Conservation (phyloP, 1,284 basidiomycete species). For the Apiotrichum domesticum region DNA sequence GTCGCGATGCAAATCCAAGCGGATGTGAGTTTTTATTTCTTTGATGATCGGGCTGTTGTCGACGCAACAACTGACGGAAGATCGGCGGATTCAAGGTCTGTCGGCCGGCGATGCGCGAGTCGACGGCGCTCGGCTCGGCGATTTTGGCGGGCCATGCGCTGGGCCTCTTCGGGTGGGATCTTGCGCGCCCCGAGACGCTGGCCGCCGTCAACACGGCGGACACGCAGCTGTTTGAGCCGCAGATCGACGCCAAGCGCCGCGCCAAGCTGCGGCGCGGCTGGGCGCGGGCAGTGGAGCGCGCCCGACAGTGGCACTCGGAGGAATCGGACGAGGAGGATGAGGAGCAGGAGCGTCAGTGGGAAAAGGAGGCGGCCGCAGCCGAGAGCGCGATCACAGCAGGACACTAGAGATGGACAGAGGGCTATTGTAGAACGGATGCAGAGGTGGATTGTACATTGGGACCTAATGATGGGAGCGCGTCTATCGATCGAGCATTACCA, state of each 20-base stretch:
- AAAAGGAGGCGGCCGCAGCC: constrained; percentile 1
- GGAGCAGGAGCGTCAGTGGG: constrained; percentile 18
- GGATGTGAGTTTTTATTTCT: constrained; percentile 49
- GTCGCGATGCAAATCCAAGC: constrained; percentile 87
- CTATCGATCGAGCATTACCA: too few species aligned
- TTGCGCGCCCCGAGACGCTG: constrained; percentile 75
- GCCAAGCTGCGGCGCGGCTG: constrained; percentile 65
- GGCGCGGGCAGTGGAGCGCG: constrained; percentile 76
- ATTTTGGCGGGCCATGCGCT: constrained; percentile 88
- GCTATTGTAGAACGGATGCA: too few species aligned
- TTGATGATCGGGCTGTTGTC: too few species aligned
- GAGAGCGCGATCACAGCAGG: too few species aligned
- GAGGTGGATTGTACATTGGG: too few species aligned
- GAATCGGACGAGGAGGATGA: constrained; percentile 13
- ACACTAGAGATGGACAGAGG: too few species aligned
- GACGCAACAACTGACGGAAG: constrained; percentile 10
- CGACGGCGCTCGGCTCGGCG: constrained; percentile 90
- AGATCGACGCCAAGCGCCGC: constrained; percentile 55
- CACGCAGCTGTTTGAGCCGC: constrained; percentile 64
- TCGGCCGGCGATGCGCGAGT: constrained; percentile 93
- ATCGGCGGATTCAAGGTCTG: constrained; percentile 89
- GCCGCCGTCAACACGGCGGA: constrained; percentile 82
- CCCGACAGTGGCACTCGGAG: constrained; percentile 59
- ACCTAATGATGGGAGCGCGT: too few species aligned
- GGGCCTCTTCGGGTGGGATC: constrained; percentile 87